A percentile compares a stretch with the other conserved stretches of the same genome.
phyloP scores from a whole-genome alignment of 257 asterid genomes.

The Capsicum chinense region DNA sequence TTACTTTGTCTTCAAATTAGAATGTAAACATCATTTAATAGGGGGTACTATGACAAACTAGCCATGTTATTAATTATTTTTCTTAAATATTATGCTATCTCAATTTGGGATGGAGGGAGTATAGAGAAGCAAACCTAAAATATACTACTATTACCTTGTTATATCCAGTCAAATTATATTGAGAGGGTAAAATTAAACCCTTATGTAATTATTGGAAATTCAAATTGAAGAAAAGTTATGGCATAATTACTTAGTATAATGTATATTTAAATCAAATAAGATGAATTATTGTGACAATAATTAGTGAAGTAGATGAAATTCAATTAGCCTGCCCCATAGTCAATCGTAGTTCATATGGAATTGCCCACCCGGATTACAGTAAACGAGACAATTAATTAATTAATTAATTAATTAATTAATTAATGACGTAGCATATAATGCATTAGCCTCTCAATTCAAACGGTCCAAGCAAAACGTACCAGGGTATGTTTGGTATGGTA shows the following conservation, averaged over 20 bases:
- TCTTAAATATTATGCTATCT: too few relatives aligned
- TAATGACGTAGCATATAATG: background rate
- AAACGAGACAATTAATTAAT: background rate
- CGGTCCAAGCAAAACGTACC: background rate
- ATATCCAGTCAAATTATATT: background rate
- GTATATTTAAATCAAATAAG: background rate
- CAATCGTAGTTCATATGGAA: background rate
- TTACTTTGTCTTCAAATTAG: too few relatives aligned
- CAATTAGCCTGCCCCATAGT: background rate
- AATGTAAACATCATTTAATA: too few relatives aligned
- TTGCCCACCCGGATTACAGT: background rate
- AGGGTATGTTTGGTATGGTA: background rate
- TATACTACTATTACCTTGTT: background rate
- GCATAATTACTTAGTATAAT: background rate
- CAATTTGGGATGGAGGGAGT: too few relatives aligned
- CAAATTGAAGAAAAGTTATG: background rate
- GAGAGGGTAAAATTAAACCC: background rate
- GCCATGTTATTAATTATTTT: too few relatives aligned
- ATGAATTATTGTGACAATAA: slow-evolving; percentile 4
- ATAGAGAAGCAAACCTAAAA: too few relatives aligned
- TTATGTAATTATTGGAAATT: background rate
- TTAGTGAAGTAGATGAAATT: background rate
- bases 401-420: background rate
- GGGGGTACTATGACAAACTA: too few relatives aligned
- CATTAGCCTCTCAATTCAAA: background rate